These are phyloP conservation scores for Saraca asoca DNA, from an alignment of 331 rosid genomes.

Conservation along the genomic window DNA sequence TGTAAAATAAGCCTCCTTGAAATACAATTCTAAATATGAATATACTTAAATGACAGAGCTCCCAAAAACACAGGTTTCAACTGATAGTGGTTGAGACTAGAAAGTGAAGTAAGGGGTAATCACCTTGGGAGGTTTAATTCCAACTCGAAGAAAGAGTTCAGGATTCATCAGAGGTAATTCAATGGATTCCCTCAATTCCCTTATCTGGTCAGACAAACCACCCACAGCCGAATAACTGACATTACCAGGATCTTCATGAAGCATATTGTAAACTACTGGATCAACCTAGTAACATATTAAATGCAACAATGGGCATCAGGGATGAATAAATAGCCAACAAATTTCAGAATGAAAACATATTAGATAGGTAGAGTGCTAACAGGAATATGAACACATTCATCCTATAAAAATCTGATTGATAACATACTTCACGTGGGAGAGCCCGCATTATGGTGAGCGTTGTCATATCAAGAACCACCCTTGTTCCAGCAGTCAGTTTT, in stretches of 20 bases:
- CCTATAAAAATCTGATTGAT: not conserved
- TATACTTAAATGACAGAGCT: not conserved
- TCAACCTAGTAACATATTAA: constrained; percentile 65
- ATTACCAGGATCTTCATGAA: constrained; percentile 97
- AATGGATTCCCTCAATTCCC: constrained; percentile 93
- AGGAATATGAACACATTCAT: constrained; percentile 15
- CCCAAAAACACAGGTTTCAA: constrained; percentile 13
- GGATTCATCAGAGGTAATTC: constrained; percentile 98
- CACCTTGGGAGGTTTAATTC: constrained; percentile 98
- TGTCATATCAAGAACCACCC: constrained; percentile 95
- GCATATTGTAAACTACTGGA: constrained; percentile 93
- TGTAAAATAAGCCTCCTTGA: too few relatives aligned
- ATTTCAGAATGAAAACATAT: constrained; percentile 6
- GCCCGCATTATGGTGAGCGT: constrained; percentile 92
- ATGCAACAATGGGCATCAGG: constrained; percentile 12
- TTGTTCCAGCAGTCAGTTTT: constrained; percentile 80
- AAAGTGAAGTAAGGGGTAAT: not conserved
- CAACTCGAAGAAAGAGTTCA: constrained; percentile 91
- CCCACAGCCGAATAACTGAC: constrained; percentile 98
- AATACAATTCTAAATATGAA: not conserved
- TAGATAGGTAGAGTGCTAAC: not conserved
- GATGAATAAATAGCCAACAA: too few relatives aligned
- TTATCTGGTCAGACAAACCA: constrained; percentile 92
- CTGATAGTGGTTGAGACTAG: not conserved
- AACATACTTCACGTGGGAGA: constrained; percentile 92